Percentiles rank a stretch among this genome's conserved stretches.
Conservation (phyloP, 2,329 filamentous ascomycete species). For the Trichoderma endophyticum region DNA sequence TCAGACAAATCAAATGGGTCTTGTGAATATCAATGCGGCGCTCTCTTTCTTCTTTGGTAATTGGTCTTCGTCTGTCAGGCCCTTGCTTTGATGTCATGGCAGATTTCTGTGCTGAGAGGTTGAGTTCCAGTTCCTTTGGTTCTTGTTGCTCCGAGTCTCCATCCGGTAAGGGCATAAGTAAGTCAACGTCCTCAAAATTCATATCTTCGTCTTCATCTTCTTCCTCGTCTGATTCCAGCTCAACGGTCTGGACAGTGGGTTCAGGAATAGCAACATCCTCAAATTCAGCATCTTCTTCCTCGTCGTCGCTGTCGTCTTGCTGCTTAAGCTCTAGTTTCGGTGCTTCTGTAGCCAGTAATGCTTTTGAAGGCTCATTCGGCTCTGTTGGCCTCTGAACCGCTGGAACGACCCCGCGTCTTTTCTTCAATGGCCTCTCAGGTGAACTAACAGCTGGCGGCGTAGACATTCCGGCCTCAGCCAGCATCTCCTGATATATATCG, state of each 20-base stretch:
- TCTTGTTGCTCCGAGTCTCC: constrained; percentile 24
- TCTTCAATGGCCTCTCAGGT: constrained; percentile 42
- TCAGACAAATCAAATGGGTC: constrained; percentile 75
- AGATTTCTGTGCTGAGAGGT: constrained; percentile 47
- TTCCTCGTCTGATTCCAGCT: constrained; percentile 46
- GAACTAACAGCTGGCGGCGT: constrained; percentile 24
- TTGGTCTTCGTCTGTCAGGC: constrained; percentile 47
- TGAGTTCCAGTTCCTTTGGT: constrained; percentile 46
- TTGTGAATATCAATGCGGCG: constrained; percentile 77
- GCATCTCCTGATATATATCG: constrained; percentile 48
- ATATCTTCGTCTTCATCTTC: constrained; percentile 41
- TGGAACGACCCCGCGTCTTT: constrained; percentile 30
- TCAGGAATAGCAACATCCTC: constrained; percentile 49
- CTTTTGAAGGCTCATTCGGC: neutral
- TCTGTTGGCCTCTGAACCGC: neutral
- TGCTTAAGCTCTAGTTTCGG: neutral
- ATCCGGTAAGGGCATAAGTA: constrained; percentile 33
- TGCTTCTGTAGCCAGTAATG: neutral
- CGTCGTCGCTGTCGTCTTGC: constrained; percentile 31
- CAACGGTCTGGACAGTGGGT: constrained; percentile 50
- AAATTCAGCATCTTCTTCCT: constrained; percentile 47
- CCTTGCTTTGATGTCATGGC: constrained; percentile 31
- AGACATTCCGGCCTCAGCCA: constrained; percentile 46
- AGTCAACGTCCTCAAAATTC: constrained; percentile 49
- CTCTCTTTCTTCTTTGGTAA: constrained; percentile 52